Conservation (phyloP, 768 basidiomycete species). For the Cubamyces sp. region DNA sequence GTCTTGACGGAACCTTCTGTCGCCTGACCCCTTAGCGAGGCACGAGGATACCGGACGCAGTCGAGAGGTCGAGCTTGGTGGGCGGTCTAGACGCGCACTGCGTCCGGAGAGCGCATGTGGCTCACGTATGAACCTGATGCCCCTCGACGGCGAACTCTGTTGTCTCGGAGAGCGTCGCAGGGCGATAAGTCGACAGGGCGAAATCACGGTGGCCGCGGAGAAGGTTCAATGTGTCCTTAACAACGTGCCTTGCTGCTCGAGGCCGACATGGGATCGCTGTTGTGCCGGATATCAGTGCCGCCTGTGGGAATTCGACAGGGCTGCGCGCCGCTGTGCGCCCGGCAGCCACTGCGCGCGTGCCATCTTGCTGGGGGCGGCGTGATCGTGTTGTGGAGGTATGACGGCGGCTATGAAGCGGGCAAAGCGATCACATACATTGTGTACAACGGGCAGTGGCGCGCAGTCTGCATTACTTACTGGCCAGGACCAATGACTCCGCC, state of each 20-base stretch:
- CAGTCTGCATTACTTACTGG: no score
- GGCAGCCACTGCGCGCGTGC: neutral
- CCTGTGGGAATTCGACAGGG: neutral
- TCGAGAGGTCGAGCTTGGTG: neutral
- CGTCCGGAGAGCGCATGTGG: neutral
- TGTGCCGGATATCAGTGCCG: conserved; percentile 6
- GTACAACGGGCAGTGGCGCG: no score
- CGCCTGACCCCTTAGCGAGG: conserved; percentile 10
- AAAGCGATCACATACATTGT: no score
- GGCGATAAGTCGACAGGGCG: conserved; percentile 1
- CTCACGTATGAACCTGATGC: no score
- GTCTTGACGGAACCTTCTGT: conserved; percentile 10
- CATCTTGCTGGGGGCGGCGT: no score
- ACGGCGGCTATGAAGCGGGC: no score
- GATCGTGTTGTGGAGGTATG: no score
- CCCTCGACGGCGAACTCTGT: neutral
- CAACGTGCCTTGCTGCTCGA: conserved; percentile 11
- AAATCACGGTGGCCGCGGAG: neutral
- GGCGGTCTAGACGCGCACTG: neutral
- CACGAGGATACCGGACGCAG: conserved; percentile 16
- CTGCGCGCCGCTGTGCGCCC: neutral
- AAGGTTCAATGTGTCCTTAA: conserved; percentile 18
- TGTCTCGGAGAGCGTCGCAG: neutral
- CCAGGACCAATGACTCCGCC: no score
- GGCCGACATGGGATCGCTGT: conserved; percentile 9